These are phyloP conservation scores for Neonectria hederae DNA, from an alignment of 2,329 filamentous ascomycete species.

Conservation along the genomic window DNA sequence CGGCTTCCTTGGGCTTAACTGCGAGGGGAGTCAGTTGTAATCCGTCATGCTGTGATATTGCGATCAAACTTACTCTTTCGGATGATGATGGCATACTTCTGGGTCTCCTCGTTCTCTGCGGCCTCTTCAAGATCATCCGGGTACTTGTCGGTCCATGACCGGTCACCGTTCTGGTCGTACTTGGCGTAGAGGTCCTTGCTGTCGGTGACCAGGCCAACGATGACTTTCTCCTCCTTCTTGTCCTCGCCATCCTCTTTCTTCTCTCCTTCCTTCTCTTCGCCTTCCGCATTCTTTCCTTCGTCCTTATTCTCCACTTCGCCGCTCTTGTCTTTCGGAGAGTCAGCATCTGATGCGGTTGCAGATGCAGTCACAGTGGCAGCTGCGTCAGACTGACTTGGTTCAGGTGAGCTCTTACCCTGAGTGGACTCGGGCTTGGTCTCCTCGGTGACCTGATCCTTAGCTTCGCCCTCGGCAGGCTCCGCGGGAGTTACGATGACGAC, in stretches of 20 bases:
- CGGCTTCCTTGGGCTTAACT: slow-evolving; percentile 59
- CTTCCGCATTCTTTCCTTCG: slow-evolving; percentile 2
- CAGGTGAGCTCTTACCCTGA: slow-evolving; percentile 19
- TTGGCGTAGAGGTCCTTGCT: slow-evolving; percentile 56
- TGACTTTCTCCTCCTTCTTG: slow-evolving; percentile 33
- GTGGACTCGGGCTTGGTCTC: slow-evolving; percentile 25
- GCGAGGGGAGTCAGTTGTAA: neutral
- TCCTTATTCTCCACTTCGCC: slow-evolving; percentile 15
- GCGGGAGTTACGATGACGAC: slow-evolving; percentile 34
- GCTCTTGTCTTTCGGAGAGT: slow-evolving; percentile 16
- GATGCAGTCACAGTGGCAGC: neutral
- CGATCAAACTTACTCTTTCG: slow-evolving; percentile 54
- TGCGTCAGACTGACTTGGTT: neutral
- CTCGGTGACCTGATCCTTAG: slow-evolving; percentile 23
- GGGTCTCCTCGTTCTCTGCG: slow-evolving; percentile 69
- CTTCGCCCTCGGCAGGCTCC: slow-evolving; percentile 30
- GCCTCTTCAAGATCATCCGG: slow-evolving; percentile 64
- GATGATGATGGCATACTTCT: slow-evolving; percentile 68
- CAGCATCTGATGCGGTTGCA: neutral
- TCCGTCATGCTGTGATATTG: neutral
- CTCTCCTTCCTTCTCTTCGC: slow-evolving; percentile 2
- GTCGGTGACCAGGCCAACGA: slow-evolving; percentile 49
- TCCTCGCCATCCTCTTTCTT: slow-evolving; percentile 15
- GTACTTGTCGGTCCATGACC: slow-evolving; percentile 65
- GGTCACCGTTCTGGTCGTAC: slow-evolving; percentile 57